Conservation (phyloP, 2,329 filamentous ascomycete genomes). For the Ilyonectria sp. region DNA sequence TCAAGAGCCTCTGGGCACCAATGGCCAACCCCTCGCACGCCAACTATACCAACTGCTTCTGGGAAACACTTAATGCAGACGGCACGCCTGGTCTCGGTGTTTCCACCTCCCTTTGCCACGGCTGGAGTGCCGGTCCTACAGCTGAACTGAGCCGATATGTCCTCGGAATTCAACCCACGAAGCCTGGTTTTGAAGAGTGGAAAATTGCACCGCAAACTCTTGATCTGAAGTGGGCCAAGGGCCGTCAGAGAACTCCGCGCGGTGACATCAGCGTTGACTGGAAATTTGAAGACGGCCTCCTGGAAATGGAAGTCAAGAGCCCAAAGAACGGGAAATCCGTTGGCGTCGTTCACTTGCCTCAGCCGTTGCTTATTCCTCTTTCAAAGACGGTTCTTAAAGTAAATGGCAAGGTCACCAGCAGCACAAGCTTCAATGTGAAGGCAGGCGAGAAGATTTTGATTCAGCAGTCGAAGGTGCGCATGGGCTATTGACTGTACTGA, state of each 20-base stretch:
- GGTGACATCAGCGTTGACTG: slow-evolving; percentile 6
- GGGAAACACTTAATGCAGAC: slow-evolving; percentile 47
- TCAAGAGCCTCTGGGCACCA: slow-evolving; percentile 44
- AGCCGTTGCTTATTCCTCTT: too few species aligned
- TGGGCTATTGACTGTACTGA: too few species aligned
- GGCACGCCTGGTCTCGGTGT: slow-evolving; percentile 47
- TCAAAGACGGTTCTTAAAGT: too few species aligned
- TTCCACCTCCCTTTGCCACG: slow-evolving; percentile 52
- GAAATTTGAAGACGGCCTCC: background rate
- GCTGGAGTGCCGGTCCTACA: slow-evolving; percentile 52
- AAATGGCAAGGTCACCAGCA: too few species aligned
- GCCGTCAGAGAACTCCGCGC: background rate
- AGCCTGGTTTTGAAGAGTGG: slow-evolving; percentile 38
- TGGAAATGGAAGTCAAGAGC: too few species aligned
- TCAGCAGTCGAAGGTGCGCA: too few species aligned
- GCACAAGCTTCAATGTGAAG: too few species aligned
- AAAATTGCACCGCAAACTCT: slow-evolving; percentile 11
- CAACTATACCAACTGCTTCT: slow-evolving; percentile 51
- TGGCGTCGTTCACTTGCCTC: too few species aligned
- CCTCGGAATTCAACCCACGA: slow-evolving; percentile 43
- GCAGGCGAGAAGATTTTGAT: too few species aligned
- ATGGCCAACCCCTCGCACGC: slow-evolving; percentile 44
- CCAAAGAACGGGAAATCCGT: too few species aligned
- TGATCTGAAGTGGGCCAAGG: background rate
- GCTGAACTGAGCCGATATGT: slow-evolving; percentile 51